These are phyloP conservation scores for Bruguiera parviflora DNA, from an alignment of 345 rosid species.

Conservation along the genomic window DNA sequence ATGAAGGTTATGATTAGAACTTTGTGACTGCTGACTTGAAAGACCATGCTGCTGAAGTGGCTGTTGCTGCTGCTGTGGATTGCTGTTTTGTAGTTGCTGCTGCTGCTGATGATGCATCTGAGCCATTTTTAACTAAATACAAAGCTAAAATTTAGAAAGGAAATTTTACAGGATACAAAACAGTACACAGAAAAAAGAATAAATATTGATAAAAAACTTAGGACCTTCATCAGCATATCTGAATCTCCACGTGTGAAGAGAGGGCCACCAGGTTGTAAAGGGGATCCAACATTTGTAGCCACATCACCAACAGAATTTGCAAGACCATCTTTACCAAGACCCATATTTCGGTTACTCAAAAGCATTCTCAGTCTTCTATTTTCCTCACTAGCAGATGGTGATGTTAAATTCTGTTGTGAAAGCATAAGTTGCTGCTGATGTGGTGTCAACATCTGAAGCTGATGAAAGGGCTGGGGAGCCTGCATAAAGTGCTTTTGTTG, in stretches of 20 bases:
- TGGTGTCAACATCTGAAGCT: slow-evolving; percentile 81
- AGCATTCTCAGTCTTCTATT: slow-evolving; percentile 74
- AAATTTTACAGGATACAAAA: background rate
- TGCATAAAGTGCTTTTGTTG: slow-evolving; percentile 87
- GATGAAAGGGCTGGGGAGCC: slow-evolving; percentile 83
- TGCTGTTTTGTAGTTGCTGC: slow-evolving; percentile 56
- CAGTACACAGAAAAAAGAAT: background rate
- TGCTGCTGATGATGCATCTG: slow-evolving; percentile 47
- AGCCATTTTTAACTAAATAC: slow-evolving; percentile 63
- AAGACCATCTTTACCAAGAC: slow-evolving; percentile 72
- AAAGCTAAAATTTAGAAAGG: background rate
- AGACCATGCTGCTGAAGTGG: slow-evolving; percentile 60
- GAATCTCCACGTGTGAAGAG: slow-evolving; percentile 58
- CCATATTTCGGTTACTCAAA: slow-evolving; percentile 54
- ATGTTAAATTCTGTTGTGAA: slow-evolving; percentile 78
- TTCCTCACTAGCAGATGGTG: slow-evolving; percentile 75
- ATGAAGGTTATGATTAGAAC: slow-evolving; percentile 63
- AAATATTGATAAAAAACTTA: background rate
- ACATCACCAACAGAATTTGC: slow-evolving; percentile 67
- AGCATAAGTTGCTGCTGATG: slow-evolving; percentile 96
- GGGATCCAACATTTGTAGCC: slow-evolving; percentile 62
- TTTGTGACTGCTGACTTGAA: slow-evolving; percentile 70
- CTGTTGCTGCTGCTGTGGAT: slow-evolving; percentile 48
- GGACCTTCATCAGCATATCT: slow-evolving; percentile 65
- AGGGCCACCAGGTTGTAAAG: slow-evolving; percentile 59